Conservation (phyloP, 805 yeast genomes). For the Zygoascus flipseniorum region DNA sequence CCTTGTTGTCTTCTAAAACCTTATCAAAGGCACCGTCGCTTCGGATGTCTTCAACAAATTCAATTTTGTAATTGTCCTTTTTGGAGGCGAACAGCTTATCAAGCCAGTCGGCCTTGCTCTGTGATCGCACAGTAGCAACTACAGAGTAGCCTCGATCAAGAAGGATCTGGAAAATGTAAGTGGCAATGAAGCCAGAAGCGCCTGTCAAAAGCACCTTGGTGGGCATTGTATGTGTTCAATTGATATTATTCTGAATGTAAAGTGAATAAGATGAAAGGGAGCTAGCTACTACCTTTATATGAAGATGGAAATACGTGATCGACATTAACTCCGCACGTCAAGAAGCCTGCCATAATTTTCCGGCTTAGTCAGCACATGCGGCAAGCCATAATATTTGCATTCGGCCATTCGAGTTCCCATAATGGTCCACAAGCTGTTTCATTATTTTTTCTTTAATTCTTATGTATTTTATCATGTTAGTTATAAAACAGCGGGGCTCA, state of each 20-base stretch:
- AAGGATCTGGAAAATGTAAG: conserved; percentile 21
- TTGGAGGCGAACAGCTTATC: conserved; percentile 12
- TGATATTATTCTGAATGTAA: not conserved
- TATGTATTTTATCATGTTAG: too few relatives aligned
- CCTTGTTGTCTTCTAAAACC: conserved; percentile 33
- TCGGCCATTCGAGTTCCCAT: too few relatives aligned
- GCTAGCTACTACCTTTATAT: too few relatives aligned
- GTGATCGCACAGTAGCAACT: conserved; percentile 40
- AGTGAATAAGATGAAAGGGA: not conserved
- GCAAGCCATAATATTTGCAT: too few relatives aligned
- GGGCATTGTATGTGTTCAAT: not conserved
- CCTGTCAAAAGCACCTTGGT: conserved; percentile 18
- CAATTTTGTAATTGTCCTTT: conserved; percentile 18
- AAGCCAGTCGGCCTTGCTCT: conserved; percentile 26
- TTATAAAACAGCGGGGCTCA: too few relatives aligned
- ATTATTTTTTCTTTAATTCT: too few relatives aligned
- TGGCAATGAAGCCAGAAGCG: conserved; percentile 19
- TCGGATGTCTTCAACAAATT: conserved; percentile 26
- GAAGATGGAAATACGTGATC: too few relatives aligned
- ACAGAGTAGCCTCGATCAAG: conserved; percentile 35
- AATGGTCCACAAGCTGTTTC: too few relatives aligned
- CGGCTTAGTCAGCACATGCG: too few relatives aligned
- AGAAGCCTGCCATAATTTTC: too few relatives aligned
- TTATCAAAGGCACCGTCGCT: conserved; percentile 40
- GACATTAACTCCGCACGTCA: too few relatives aligned